Conservation (phyloP, 306 rosid species). For the Sophora flavescens region DNA sequence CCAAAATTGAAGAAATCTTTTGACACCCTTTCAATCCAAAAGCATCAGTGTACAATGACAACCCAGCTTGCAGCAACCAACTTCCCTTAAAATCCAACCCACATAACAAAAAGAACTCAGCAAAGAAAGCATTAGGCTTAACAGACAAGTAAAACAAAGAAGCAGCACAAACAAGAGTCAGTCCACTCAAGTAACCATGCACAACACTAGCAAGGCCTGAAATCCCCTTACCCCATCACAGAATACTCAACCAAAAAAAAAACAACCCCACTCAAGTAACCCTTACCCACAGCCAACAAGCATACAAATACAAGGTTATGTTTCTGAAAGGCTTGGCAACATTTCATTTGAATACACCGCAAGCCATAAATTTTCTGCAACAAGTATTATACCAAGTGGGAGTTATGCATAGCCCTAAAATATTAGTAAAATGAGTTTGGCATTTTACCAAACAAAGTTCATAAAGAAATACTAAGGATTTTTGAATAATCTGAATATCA, state of each 20-base stretch:
- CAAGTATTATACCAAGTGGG: too few relatives aligned
- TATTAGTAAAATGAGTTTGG: too few relatives aligned
- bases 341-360: too few relatives aligned
- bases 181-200: conserved; percentile 62
- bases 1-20: conserved; percentile 52
- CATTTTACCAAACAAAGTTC: too few relatives aligned
- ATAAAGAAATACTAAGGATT: too few relatives aligned
- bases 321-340: too few relatives aligned
- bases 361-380: too few relatives aligned
- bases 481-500: too few relatives aligned
- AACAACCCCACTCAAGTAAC: conserved; percentile 41
- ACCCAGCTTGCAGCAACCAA: conserved; percentile 82
- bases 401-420: too few relatives aligned
- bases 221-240: conserved; percentile 59
- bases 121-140: conserved; percentile 71
- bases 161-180: conserved; percentile 70
- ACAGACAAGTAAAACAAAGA: conserved; percentile 68
- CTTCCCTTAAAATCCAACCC: conserved; percentile 86
- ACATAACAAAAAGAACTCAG: conserved; percentile 74
- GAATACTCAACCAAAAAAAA: conserved; percentile 54
- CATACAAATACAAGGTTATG: too few relatives aligned
- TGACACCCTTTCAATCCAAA: conserved; percentile 79
- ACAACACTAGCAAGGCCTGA: conserved; percentile 65
- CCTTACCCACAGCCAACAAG: too few relatives aligned
- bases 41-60: conserved; percentile 73